These are phyloP conservation scores for Phytophthora sojae DNA, from an alignment of 352 stramenopile genomes.

Conservation along the genomic window DNA sequence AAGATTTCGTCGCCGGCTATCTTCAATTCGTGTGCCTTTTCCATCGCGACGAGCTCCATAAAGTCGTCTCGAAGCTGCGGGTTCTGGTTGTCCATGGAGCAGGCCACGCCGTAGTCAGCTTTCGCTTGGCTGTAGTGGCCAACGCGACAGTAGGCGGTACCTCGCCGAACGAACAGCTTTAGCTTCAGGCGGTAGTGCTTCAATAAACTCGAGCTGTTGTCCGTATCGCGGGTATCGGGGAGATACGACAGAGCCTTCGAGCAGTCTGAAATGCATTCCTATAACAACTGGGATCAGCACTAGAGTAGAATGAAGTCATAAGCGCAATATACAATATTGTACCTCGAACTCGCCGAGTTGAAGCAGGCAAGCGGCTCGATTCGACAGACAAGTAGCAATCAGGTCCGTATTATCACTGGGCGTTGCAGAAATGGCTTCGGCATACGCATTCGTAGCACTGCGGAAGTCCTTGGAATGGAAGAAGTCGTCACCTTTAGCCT, in stretches of 20 bases:
- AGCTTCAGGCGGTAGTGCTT: conserved; percentile 74
- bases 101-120: conserved; percentile 80
- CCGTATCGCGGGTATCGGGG: conserved; percentile 57
- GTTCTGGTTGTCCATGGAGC: conserved; percentile 84
- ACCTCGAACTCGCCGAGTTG: conserved; percentile 69
- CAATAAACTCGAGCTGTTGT: conserved; percentile 41
- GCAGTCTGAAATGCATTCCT: conserved; percentile 75
- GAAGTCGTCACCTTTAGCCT: conserved; percentile 88
- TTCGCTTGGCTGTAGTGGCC: conserved; percentile 71
- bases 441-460: conserved; percentile 77
- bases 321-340: conserved; percentile 4
- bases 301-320: neutral
- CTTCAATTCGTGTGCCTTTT: conserved; percentile 67
- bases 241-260: conserved; percentile 70
- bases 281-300: neutral
- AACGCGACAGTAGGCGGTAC: conserved; percentile 71
- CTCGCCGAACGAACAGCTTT: conserved; percentile 76
- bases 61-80: conserved; percentile 72
- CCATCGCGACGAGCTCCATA: conserved; percentile 61
- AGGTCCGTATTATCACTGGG: conserved; percentile 48
- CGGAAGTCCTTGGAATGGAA: conserved; percentile 73
- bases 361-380: conserved; percentile 71
- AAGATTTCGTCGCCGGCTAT: conserved; percentile 57
- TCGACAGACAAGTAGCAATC: conserved; percentile 67
- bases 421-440: conserved; percentile 57